A percentile compares a stretch with the other conserved stretches of the same genome.
Evolutionary conservation across 2,329 filamentous ascomycete genomes (phyloP).

Genomic region (Fusarium equiseti): DNA sequence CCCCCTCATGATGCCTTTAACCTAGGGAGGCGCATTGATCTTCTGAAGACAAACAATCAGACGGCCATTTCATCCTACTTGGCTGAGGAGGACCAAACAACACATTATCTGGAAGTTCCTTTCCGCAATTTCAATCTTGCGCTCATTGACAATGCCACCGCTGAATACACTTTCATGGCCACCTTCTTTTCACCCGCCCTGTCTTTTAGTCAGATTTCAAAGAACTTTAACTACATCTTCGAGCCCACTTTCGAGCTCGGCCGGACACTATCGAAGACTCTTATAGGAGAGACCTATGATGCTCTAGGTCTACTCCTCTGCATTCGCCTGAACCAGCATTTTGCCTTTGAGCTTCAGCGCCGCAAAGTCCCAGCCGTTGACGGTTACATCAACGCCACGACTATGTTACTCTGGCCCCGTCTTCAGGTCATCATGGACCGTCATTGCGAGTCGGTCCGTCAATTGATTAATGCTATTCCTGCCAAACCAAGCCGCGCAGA

Average conservation of each 20-base stretch:
- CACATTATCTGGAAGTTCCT: conserved; percentile 88
- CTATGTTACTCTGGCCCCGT: conserved; percentile 96
- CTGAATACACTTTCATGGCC: conserved; percentile 94
- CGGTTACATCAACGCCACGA: conserved; percentile 91
- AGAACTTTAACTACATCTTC: conserved; percentile 89
- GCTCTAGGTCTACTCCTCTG: conserved; percentile 89
- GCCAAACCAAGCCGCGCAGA: conserved; percentile 61
- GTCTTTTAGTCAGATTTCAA: conserved; percentile 80
- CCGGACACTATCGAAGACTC: conserved; percentile 77
- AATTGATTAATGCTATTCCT: conserved; percentile 66
- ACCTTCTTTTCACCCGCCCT: conserved; percentile 87
- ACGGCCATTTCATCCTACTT: conserved; percentile 87
- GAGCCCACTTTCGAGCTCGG: conserved; percentile 90
- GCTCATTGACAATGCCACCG: conserved; percentile 90
- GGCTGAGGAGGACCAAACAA: conserved; percentile 87
- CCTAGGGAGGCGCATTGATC: conserved; percentile 85
- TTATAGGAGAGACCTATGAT: conserved; percentile 83
- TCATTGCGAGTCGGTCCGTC: conserved; percentile 88
- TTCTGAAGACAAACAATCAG: conserved; percentile 79
- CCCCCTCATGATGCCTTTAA: conserved; percentile 88
- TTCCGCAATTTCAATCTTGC: conserved; percentile 97
- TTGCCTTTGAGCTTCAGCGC: conserved; percentile 93
- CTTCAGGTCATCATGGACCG: conserved; percentile 94
- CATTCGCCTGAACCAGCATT: conserved; percentile 91
- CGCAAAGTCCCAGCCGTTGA: conserved; percentile 91